Evolutionary conservation across 2,329 filamentous ascomycete species (phyloP).

Genomic region (Xylaria sp.): DNA sequence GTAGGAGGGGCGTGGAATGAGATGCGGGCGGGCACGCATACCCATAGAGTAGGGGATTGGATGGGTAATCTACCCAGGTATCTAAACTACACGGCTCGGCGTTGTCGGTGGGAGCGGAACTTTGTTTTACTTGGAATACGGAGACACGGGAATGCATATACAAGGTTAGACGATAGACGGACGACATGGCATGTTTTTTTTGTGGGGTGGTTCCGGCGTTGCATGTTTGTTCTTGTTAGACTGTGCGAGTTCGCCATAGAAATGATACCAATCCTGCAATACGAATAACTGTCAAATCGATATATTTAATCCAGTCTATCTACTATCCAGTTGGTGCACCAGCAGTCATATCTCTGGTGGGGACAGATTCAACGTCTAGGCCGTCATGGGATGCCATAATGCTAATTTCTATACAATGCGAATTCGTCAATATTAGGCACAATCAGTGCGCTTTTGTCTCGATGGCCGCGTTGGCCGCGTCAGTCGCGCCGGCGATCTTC

Average conservation of each 20-base stretch:
- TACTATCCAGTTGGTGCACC: neutral
- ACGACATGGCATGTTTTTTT: conserved; percentile 15
- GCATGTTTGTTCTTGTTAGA: neutral
- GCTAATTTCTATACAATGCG: conserved; percentile 6
- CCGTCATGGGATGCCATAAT: neutral
- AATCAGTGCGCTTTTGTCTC: conserved; percentile 16
- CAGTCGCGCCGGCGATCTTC: conserved; percentile 12
- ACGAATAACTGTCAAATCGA: neutral
- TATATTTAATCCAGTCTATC: neutral
- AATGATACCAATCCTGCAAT: conserved; percentile 19
- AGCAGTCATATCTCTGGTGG: neutral
- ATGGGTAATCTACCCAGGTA: neutral
- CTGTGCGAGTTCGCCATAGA: neutral
- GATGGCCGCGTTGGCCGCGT: conserved; percentile 2
- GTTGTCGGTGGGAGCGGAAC: conserved; percentile 5
- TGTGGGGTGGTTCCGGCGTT: conserved; percentile 14
- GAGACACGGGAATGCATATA: conserved; percentile 2
- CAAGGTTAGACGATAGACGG: conserved; percentile 8
- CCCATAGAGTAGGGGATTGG: neutral
- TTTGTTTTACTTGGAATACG: too few species aligned
- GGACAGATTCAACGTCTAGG: neutral
- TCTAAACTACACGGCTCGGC: conserved; percentile 6
- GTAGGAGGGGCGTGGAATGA: conserved; percentile 56
- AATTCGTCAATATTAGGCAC: neutral
- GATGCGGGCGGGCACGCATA: neutral